Percentiles rank a stretch among this genome's conserved stretches.
Conservation (phyloP, 2,329 filamentous ascomycete genomes). For the Aureobasidium pullulans region DNA sequence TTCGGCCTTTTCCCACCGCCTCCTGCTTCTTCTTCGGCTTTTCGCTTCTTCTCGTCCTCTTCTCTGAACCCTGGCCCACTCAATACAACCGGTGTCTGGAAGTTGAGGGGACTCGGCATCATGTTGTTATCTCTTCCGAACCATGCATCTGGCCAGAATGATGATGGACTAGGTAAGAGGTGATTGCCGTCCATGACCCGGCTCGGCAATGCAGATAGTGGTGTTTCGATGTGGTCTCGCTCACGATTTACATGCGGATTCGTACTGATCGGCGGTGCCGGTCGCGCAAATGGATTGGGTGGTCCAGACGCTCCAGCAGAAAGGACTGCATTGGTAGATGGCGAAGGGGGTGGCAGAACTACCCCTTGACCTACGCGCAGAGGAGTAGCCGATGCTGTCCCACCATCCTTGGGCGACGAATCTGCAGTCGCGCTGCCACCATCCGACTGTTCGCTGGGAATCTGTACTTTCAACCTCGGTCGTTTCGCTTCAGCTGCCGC, state of each 20-base stretch:
- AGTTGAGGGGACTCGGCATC: slow-evolving; percentile 84
- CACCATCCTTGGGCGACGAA: slow-evolving; percentile 55
- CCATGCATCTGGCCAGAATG: slow-evolving; percentile 74
- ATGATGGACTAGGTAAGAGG: slow-evolving; percentile 79
- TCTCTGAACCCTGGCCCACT: slow-evolving; percentile 28
- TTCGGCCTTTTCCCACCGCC: slow-evolving; percentile 21
- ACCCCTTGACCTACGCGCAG: slow-evolving; percentile 41
- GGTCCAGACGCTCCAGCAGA: slow-evolving; percentile 89
- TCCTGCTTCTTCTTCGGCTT: slow-evolving; percentile 20
- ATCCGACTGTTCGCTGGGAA: slow-evolving; percentile 84
- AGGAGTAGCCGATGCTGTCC: slow-evolving; percentile 32
- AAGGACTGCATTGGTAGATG: slow-evolving; percentile 74
- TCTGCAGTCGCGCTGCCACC: slow-evolving; percentile 62
- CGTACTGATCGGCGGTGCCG: slow-evolving; percentile 62
- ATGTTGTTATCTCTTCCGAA: slow-evolving; percentile 61
- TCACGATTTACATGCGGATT: slow-evolving; percentile 33
- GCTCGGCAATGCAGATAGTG: slow-evolving; percentile 87
- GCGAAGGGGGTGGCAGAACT: slow-evolving; percentile 86
- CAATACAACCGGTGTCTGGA: slow-evolving; percentile 66
- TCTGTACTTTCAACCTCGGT: slow-evolving; percentile 85
- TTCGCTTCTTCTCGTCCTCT: slow-evolving; percentile 22
- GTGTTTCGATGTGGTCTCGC: slow-evolving; percentile 58
- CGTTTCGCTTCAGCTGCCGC: slow-evolving; percentile 60
- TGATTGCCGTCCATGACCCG: slow-evolving; percentile 78
- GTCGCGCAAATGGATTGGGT: slow-evolving; percentile 90